Evolutionary conservation across 257 asterid genomes (phyloP).

Genomic region (Salvia rosmarinus): DNA sequence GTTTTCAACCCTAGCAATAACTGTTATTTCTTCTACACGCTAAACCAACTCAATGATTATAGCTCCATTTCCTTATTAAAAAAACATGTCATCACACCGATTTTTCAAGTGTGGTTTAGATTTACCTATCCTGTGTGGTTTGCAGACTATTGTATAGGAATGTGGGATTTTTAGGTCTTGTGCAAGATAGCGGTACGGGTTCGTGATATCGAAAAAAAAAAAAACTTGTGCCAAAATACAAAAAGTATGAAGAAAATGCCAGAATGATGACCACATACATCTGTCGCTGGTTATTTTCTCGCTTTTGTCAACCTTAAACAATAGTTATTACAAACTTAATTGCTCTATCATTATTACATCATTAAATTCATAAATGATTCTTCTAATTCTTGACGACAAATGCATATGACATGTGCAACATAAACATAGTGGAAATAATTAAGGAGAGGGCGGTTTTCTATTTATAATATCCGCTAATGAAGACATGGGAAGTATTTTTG

Average conservation of each 20-base stretch:
- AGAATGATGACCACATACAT: conserved; percentile 28
- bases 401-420: conserved; percentile 25
- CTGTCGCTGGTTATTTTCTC: not conserved
- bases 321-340: conserved; percentile 22
- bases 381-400: conserved; percentile 21
- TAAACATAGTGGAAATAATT: not conserved
- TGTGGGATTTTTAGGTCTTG: no score
- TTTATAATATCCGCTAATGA: no score
- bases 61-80: no score
- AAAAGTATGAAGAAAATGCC: conserved; percentile 10
- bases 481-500: no score
- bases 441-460: not conserved
- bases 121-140: no score
- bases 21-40: conserved; percentile 35
- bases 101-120: no score
- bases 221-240: no score
- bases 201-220: no score
- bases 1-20: conserved; percentile 26
- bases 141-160: no score
- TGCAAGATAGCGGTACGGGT: no score
- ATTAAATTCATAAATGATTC: conserved; percentile 2
- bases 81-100: no score
- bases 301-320: not conserved
- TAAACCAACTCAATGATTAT: conserved; percentile 34
- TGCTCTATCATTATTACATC: conserved; percentile 19